Base-by-base conservation (phyloP, 768 basidiomycete genomes). In the Amanita polypyramis region DNA sequence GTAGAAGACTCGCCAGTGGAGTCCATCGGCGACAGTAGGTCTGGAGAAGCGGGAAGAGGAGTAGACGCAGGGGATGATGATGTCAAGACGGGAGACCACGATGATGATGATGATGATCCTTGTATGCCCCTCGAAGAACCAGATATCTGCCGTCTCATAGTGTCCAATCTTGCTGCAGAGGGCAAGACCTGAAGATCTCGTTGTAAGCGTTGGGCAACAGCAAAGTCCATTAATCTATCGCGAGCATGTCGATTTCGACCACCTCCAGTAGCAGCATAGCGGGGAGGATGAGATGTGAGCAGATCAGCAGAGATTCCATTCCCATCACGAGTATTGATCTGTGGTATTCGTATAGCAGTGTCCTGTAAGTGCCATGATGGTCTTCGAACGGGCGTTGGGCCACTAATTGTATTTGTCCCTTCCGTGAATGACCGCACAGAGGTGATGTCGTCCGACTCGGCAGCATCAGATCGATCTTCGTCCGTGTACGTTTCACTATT, bases 341-440 rank as follows among this genome's bases (percentile, higher is more conserved):
- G 38, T 34, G 59, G 57, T 45, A 59, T 56, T 25, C 57, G 62
- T 39, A 52, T 56, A 39, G 50, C 52, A 7, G 60, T 49, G 50
- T 68, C 66, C 29, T 56, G 66, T 6, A 59, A 63, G 55, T 73
- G 68, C 73, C 74, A 76, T 7, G 75, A 74, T 2, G 74, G 71
- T n/a, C 74, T 60, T 12, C 75, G 67, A 44, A 61, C 55, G 4
- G 62, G 58, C n/a, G 64, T 63, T 5, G 59, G 48, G 33, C 57
- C 60, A 51, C 39, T 53, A 7, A 54, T 41, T 3, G 58, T 51
- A 21, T 39, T 47, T 6, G 69, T 62, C 7, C 71, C 77, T 58
- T 82, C 82, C 0, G 76, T 77, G 53, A 72, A 82, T 0, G 83
- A 85, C 39, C 69, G 68, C 30, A 82, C 77, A 11, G 85, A 85